phyloP scores from a whole-genome alignment of 2,329 filamentous ascomycete species.

The Cladophialophora yegresii region DNA sequence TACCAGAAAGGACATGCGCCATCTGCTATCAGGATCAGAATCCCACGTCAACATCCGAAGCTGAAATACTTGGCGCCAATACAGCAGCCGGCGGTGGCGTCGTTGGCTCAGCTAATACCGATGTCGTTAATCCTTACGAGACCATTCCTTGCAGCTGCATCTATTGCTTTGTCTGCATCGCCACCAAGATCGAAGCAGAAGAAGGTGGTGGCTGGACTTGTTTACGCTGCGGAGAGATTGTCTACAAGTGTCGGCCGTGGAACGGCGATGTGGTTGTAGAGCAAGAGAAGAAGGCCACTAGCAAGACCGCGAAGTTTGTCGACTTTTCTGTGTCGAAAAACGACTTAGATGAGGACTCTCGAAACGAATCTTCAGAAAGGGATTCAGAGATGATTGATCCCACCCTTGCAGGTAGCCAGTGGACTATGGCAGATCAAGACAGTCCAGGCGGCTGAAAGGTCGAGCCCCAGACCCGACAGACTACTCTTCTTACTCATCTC shows the following conservation, averaged over 20 bases:
- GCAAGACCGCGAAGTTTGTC: conserved; percentile 52
- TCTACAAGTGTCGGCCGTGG: conserved; percentile 89
- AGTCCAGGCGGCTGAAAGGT: conserved; percentile 11
- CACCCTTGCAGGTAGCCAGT: conserved; percentile 24
- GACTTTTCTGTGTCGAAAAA: conserved; percentile 52
- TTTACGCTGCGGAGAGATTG: conserved; percentile 78
- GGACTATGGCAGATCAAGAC: conserved; percentile 27
- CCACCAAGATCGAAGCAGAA: conserved; percentile 83
- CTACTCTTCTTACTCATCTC: not conserved
- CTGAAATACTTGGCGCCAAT: conserved; percentile 69
- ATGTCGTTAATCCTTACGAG: conserved; percentile 96
- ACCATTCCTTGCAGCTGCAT: conserved; percentile 84
- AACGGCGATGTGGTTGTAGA: conserved; percentile 73
- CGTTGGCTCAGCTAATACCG: conserved; percentile 83
- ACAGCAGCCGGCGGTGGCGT: conserved; percentile 76
- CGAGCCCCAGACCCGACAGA: not conserved
- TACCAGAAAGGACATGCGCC: conserved; percentile 91
- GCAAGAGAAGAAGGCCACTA: conserved; percentile 50
- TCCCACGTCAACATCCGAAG: conserved; percentile 67
- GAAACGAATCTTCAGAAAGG: conserved; percentile 9
- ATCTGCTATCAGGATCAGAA: conserved; percentile 97
- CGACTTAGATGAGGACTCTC: conserved; percentile 6
- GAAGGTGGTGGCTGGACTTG: conserved; percentile 95
- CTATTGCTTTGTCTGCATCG: conserved; percentile 96
- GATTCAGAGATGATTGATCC: conserved; percentile 18